These are phyloP conservation scores for Exophiala oligosperma DNA, from an alignment of 2,329 filamentous ascomycete genomes.

Conservation along the genomic window DNA sequence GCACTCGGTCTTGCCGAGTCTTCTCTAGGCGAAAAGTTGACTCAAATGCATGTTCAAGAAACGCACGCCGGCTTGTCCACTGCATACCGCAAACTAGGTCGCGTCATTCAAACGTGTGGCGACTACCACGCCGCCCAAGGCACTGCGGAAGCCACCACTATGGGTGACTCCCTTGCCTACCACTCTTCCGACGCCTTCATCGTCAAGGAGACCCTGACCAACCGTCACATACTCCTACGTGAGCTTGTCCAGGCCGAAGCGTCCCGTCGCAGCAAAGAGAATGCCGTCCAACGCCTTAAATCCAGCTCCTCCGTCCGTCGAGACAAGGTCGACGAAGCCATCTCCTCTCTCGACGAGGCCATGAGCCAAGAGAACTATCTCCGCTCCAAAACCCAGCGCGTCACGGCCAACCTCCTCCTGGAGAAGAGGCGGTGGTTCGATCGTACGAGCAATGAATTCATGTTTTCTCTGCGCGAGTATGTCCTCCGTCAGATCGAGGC, in stretches of 20 bases:
- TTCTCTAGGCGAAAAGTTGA: conserved; percentile 88
- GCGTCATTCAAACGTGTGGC: conserved; percentile 87
- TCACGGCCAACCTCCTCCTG: conserved; percentile 82
- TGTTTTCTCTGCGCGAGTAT: conserved; percentile 83
- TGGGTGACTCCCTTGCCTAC: conserved; percentile 91
- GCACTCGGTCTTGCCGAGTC: conserved; percentile 89
- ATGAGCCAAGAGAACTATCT: conserved; percentile 78
- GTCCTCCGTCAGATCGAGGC: conserved; percentile 93
- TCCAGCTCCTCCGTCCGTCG: conserved; percentile 80
- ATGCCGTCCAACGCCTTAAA: conserved; percentile 85
- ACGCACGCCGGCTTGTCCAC: conserved; percentile 83
- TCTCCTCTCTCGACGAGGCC: conserved; percentile 84
- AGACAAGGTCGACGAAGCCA: conserved; percentile 98
- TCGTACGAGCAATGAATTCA: conserved; percentile 79
- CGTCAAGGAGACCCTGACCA: conserved; percentile 96
- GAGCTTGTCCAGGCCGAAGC: conserved; percentile 92
- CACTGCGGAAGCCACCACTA: conserved; percentile 90
- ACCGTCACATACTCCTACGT: conserved; percentile 92
- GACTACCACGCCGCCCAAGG: conserved; percentile 96
- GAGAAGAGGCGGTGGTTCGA: conserved; percentile 92
- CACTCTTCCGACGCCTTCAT: conserved; percentile 96
- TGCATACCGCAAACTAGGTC: conserved; percentile 92
- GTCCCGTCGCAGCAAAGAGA: conserved; percentile 75
- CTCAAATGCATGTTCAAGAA: conserved; percentile 84
- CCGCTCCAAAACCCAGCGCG: conserved; percentile 79